A percentile compares a stretch with the other conserved stretches of the same genome.
Conservation (phyloP, 495 filamentous ascomycete genomes). For the Lichenothelia convexa region DNA sequence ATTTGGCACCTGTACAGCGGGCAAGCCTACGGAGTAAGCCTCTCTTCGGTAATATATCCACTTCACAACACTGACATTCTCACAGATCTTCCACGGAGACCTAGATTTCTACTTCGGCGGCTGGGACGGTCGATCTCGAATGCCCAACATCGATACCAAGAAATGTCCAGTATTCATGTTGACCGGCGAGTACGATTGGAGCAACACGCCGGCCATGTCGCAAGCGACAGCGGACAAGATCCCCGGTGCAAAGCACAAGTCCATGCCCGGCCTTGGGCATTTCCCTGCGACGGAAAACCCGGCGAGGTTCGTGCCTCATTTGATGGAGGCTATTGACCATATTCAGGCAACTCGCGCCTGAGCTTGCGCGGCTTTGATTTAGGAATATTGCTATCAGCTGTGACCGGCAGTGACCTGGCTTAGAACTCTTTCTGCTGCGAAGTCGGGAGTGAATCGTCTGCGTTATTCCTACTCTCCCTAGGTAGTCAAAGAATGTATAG, state of each 20-base stretch:
- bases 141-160: constrained; percentile 22
- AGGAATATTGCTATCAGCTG: no score
- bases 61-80: background rate
- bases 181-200: constrained; percentile 27
- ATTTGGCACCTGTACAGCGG: constrained; percentile 25
- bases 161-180: constrained; percentile 27
- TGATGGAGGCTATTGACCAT: constrained; percentile 12
- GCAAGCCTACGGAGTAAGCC: constrained; percentile 20
- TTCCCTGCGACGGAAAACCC: constrained; percentile 24
- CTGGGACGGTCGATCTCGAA: constrained; percentile 23
- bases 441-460: no score
- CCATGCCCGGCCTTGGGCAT: constrained; percentile 22
- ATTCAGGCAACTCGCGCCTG: no score
- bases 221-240: constrained; percentile 25
- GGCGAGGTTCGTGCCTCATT: constrained; percentile 12
- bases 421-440: no score
- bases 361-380: no score
- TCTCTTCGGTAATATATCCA: background rate
- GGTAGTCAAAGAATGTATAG: no score
- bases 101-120: constrained; percentile 26
- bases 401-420: no score
- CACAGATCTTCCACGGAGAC: constrained; percentile 24
- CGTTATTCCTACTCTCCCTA: no score
- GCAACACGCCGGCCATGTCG: constrained; percentile 22
- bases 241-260: constrained; percentile 19